These are phyloP conservation scores for Geotrichum bryndzae DNA, from an alignment of 1,139 yeast species.

Conservation along the genomic window DNA sequence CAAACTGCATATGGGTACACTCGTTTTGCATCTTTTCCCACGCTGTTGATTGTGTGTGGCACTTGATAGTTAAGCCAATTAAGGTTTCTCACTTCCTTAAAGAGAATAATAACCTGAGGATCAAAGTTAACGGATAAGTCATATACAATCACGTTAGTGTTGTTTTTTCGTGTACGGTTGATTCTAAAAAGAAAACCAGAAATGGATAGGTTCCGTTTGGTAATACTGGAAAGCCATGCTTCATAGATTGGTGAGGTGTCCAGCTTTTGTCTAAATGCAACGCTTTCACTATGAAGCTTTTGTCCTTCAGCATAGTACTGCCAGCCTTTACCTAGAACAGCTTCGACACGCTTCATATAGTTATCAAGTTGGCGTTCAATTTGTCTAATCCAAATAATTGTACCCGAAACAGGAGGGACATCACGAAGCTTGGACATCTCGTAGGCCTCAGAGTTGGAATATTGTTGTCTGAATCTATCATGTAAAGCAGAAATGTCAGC, in stretches of 20 bases:
- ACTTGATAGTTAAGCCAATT: constrained; percentile 51
- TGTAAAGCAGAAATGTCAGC: constrained; percentile 43
- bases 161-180: constrained; percentile 23
- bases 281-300: constrained; percentile 49
- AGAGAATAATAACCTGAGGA: constrained; percentile 40
- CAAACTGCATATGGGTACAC: constrained; percentile 56
- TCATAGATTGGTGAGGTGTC: constrained; percentile 42
- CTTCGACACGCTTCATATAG: constrained; percentile 42
- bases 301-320: constrained; percentile 65
- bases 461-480: constrained; percentile 36
- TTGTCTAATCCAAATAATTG: constrained; percentile 48
- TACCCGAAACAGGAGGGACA: constrained; percentile 45
- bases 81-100: constrained; percentile 52
- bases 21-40: constrained; percentile 43
- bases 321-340: constrained; percentile 71
- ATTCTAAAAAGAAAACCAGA: constrained; percentile 41
- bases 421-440: constrained; percentile 39
- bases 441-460: constrained; percentile 34
- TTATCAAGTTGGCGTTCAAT: constrained; percentile 41
- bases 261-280: constrained; percentile 42
- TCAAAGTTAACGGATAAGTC: constrained; percentile 47
- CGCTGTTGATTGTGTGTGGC: constrained; percentile 46
- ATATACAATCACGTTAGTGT: constrained; percentile 17
- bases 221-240: constrained; percentile 42
- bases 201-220: constrained; percentile 27